phyloP scores from a whole-genome alignment of 2,329 filamentous ascomycete genomes.

The Penicillium sp. region DNA sequence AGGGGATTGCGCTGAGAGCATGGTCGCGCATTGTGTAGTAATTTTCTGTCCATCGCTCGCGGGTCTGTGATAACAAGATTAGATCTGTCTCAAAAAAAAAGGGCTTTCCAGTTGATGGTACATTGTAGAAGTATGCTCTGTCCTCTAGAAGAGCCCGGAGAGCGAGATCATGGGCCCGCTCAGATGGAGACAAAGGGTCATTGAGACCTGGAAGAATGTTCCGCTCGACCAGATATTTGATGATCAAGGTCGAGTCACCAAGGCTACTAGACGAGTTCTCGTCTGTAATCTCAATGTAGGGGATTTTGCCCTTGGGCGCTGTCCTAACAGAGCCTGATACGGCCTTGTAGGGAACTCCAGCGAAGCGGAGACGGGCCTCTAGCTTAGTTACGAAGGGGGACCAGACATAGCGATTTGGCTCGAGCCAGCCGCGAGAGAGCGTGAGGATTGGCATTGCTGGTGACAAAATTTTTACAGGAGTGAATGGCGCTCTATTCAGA shows the following conservation, averaged over 20 bases:
- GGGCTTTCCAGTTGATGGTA: conserved; percentile 30
- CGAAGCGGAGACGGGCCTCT: conserved; percentile 64
- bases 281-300: conserved; percentile 54
- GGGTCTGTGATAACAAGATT: conserved; percentile 34
- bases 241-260: conserved; percentile 63
- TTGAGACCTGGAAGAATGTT: conserved; percentile 58
- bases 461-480: not conserved
- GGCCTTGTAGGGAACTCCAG: conserved; percentile 52
- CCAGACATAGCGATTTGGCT: conserved; percentile 55
- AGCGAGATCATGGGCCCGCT: conserved; percentile 57
- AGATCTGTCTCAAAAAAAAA: not conserved
- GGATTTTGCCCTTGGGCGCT: conserved; percentile 64
- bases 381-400: conserved; percentile 68
- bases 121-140: conserved; percentile 63
- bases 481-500: not conserved
- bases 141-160: conserved; percentile 64
- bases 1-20: conserved; percentile 56
- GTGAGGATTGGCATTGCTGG: conserved; percentile 29
- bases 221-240: conserved; percentile 48
- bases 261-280: conserved; percentile 32
- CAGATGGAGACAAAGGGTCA: conserved; percentile 40
- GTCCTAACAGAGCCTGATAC: conserved; percentile 51
- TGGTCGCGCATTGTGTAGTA: conserved; percentile 63
- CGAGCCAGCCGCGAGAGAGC: conserved; percentile 58
- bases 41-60: conserved; percentile 65